Conservation (phyloP, 306 rosid genomes). For the Gynostemma pentaphyllum region DNA sequence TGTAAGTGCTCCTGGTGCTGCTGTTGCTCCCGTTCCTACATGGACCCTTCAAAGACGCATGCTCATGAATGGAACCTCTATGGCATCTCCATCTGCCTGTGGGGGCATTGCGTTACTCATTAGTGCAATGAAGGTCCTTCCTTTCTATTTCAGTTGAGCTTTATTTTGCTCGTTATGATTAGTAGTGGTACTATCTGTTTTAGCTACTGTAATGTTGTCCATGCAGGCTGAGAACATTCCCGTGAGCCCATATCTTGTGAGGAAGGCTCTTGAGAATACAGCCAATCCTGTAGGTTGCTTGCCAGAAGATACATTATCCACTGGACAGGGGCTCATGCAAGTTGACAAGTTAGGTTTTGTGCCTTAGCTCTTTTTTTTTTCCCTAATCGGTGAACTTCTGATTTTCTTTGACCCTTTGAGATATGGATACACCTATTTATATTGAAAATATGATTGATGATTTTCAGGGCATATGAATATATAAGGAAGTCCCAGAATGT, state of each 20-base stretch:
- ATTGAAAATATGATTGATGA: conserved; percentile 8
- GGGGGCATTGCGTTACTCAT: conserved; percentile 87
- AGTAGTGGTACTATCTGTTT: conserved; percentile 9
- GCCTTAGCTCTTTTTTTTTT: conserved; percentile 17
- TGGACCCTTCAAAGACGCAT: conserved; percentile 97
- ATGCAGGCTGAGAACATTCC: conserved; percentile 77
- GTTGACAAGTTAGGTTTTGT: conserved; percentile 72
- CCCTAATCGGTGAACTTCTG: too few relatives aligned
- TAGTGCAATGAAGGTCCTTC: conserved; percentile 88
- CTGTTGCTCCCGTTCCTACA: conserved; percentile 97
- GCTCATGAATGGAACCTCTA: conserved; percentile 99
- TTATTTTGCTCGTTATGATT: conserved; percentile 13
- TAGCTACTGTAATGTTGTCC: conserved; percentile 17
- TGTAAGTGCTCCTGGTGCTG: conserved; percentile 97
- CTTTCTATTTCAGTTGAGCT: conserved; percentile 8
- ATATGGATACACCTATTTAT: conserved; percentile 10
- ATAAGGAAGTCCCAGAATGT: conserved; percentile 40
- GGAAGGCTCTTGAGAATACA: conserved; percentile 91
- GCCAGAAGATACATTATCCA: conserved; percentile 76
- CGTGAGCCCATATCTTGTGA: conserved; percentile 80
- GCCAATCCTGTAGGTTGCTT: conserved; percentile 55
- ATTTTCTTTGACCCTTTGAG: background rate
- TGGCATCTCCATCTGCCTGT: conserved; percentile 98
- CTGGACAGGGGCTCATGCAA: conserved; percentile 98
- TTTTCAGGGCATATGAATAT: conserved; percentile 84